Evolutionary conservation across 345 rosid species (phyloP).

Genomic region (thale cress (Arabidopsis thaliana)): DNA sequence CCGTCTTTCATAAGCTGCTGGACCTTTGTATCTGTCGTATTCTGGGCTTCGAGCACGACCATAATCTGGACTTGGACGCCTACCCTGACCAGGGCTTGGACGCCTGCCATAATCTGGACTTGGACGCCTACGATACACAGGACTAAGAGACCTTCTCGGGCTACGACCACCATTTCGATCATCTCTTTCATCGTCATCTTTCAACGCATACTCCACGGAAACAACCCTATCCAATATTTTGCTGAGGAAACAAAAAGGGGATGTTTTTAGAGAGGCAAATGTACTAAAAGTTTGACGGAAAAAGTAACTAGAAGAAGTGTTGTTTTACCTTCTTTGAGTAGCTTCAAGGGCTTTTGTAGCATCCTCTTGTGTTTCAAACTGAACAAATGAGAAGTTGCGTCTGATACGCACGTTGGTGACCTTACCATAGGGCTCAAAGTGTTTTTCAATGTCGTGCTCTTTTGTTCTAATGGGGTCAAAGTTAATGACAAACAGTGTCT

Average conservation of each 20-base stretch:
- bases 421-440: slow-evolving; percentile 81
- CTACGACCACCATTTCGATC: slow-evolving; percentile 53
- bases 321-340: slow-evolving; percentile 67
- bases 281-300: not conserved
- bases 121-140: slow-evolving; percentile 59
- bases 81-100: slow-evolving; percentile 54
- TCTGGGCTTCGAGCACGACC: slow-evolving; percentile 70
- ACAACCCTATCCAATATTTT: slow-evolving; percentile 80
- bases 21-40: slow-evolving; percentile 66
- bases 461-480: slow-evolving; percentile 75
- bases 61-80: slow-evolving; percentile 70
- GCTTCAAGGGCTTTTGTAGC: slow-evolving; percentile 84
- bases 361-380: slow-evolving; percentile 82
- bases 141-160: slow-evolving; percentile 78
- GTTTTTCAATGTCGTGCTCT: slow-evolving; percentile 66
- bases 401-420: slow-evolving; percentile 70
- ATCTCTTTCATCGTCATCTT: slow-evolving; percentile 74
- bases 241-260: slow-evolving; percentile 46
- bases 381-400: slow-evolving; percentile 84
- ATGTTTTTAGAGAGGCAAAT: not conserved
- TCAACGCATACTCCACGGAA: slow-evolving; percentile 82
- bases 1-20: slow-evolving; percentile 51
- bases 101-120: slow-evolving; percentile 76
- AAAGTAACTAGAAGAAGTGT: not conserved
- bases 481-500: slow-evolving; percentile 83